Conservation (phyloP, 2,329 filamentous ascomycete species). For the Alternaria alternata region DNA sequence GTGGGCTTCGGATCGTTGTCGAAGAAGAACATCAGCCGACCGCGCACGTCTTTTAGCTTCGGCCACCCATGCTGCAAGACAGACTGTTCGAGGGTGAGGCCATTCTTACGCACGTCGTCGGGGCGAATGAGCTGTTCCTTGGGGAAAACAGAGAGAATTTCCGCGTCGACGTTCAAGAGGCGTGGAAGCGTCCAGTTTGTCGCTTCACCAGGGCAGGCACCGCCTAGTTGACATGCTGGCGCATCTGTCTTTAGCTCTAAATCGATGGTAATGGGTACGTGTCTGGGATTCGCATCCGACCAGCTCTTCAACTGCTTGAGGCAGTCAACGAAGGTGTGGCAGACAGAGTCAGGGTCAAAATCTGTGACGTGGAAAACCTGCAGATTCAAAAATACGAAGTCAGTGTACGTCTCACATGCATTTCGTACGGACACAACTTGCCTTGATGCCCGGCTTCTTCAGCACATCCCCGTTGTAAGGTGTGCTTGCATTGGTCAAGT, state of each 20-base stretch:
- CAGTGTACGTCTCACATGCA: too few species aligned
- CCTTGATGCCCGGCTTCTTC: constrained; percentile 53
- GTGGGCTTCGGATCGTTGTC: constrained; percentile 56
- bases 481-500: constrained; percentile 50
- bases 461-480: constrained; percentile 53
- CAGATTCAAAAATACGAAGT: too few species aligned
- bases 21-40: constrained; percentile 61
- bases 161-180: constrained; percentile 56
- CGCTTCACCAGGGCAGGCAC: constrained; percentile 51
- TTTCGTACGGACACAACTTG: too few species aligned
- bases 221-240: constrained; percentile 42
- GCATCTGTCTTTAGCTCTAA: constrained; percentile 59
- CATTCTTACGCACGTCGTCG: constrained; percentile 55
- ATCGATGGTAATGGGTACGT: constrained; percentile 60
- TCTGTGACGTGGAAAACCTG: constrained; percentile 62
- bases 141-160: constrained; percentile 57
- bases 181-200: constrained; percentile 56
- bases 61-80: constrained; percentile 61
- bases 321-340: constrained; percentile 58
- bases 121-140: constrained; percentile 55
- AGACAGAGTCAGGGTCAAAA: constrained; percentile 57
- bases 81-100: constrained; percentile 57
- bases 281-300: constrained; percentile 54
- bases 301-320: constrained; percentile 55
- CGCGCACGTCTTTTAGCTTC: constrained; percentile 54